Evolutionary conservation across 306 rosid genomes (phyloP).

Genomic region (Cicer pinnatifidum): DNA sequence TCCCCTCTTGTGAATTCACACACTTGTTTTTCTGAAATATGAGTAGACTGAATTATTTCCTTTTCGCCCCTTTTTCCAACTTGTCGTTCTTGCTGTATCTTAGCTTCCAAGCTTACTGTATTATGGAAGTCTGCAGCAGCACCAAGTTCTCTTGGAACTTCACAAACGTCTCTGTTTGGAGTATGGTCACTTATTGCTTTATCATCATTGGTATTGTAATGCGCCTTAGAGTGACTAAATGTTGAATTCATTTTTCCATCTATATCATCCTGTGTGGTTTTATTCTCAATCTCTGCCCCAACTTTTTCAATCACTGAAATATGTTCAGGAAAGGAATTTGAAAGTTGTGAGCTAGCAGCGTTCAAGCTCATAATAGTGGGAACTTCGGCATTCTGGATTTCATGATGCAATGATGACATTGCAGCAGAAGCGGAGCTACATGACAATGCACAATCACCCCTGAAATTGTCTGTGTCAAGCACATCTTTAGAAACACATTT

Average conservation of each 20-base stretch:
- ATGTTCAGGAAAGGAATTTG: conserved; percentile 40
- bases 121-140: conserved; percentile 42
- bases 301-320: conserved; percentile 40
- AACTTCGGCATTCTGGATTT: conserved; percentile 47
- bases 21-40: conserved; percentile 48
- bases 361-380: conserved; percentile 38
- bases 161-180: conserved; percentile 35
- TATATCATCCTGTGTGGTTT: conserved; percentile 39
- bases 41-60: conserved; percentile 46
- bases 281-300: conserved; percentile 48
- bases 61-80: conserved; percentile 26
- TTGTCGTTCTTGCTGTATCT: conserved; percentile 47
- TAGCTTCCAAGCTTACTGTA: conserved; percentile 36
- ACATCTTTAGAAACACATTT: conserved; percentile 43
- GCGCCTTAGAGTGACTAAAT: conserved; percentile 42
- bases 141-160: conserved; percentile 42
- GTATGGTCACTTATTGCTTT: conserved; percentile 36
- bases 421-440: conserved; percentile 45
- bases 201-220: conserved; percentile 26
- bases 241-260: conserved; percentile 46
- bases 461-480: conserved; percentile 49
- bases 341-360: conserved; percentile 38
- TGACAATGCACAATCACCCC: conserved; percentile 46
- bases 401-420: conserved; percentile 53
- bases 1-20: conserved; percentile 46